Base-by-base conservation (phyloP, 441 rosid genomes). In the Oxalis stricta region DNA sequence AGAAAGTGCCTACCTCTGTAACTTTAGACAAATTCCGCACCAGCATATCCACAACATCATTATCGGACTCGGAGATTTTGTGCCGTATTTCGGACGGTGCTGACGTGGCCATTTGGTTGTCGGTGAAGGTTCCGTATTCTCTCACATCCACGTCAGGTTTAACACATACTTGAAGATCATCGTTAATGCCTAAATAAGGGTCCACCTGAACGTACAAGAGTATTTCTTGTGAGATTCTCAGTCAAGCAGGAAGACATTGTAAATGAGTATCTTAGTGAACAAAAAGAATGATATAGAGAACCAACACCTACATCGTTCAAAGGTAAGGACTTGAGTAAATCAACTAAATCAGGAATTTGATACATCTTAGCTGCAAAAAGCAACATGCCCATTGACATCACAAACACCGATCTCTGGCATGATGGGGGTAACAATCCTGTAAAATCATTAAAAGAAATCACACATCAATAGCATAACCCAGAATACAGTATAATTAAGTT, bases 321-420 rank as follows among this genome's bases (percentile, higher is more conserved):
- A 32, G 79, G 48, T 39, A 66, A 56, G 21, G 75, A 62, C 64
- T 71, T 79, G 54, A 86, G 56, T 26, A 77, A 61, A 52, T 81
- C 75, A 11, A 14, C 61, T 51, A 83, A 54, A 32, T 71, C 71
- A 7, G 76, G 63, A 41, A 84, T 70, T 43, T 83, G 81, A 69
- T 64, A 82, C 59, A 74, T 60, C 62, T 83, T 79, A 41, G 88
- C 86, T 1, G 81, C 76, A 46, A 79, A 82, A 88, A 84, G 81
- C 62, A 92, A 56, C 76, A 76, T 82, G 52, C 82, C 73, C 7
- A 66, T 57, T 20, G 96, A 79, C 33, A 79, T 51, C 15, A 65
- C 62, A 37, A 84, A 49, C 33, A 82, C 49, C 38, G 94, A 76
- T 64, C 89, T 76, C 62, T 64, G 75, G 58, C 72, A 70, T 18